A percentile compares a stretch with the other conserved stretches of the same genome.
Evolutionary conservation across 441 rosid genomes (phyloP).

Genomic region (Aquilaria agallochum): DNA sequence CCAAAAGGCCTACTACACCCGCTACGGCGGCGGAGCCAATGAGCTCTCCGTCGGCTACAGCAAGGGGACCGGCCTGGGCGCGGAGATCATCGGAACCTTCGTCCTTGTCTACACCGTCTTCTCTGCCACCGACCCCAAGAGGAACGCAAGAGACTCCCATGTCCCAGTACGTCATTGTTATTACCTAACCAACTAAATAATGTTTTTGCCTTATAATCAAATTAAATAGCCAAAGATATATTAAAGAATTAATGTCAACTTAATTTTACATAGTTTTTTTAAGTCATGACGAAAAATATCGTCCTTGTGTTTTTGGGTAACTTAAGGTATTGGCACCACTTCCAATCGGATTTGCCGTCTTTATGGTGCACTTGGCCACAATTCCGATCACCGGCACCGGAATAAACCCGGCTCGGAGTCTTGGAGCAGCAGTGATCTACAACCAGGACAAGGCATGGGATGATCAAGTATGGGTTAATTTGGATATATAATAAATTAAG

Average conservation of each 20-base stretch:
- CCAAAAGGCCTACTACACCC: slow-evolving; percentile 37
- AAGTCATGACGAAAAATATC: neutral
- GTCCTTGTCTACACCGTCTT: too few relatives aligned
- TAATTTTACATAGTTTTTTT: too few relatives aligned
- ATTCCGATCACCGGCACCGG: slow-evolving; percentile 80
- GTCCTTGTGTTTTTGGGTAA: neutral
- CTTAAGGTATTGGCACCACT: slow-evolving; percentile 63
- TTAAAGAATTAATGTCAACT: too few relatives aligned
- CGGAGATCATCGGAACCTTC: too few relatives aligned
- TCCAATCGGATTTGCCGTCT: slow-evolving; percentile 74
- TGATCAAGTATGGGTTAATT: slow-evolving; percentile 46
- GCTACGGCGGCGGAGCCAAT: slow-evolving; percentile 62
- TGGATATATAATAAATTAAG: too few relatives aligned
- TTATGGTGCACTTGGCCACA: slow-evolving; percentile 78
- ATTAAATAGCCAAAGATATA: too few relatives aligned
- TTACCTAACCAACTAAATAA: too few relatives aligned
- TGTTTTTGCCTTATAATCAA: too few relatives aligned
- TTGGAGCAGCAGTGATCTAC: slow-evolving; percentile 69
- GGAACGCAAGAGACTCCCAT: slow-evolving; percentile 59
- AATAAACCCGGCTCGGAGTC: slow-evolving; percentile 75
- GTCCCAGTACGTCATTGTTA: slow-evolving; percentile 38
- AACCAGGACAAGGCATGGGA: slow-evolving; percentile 60
- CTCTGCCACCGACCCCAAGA: slow-evolving; percentile 45
- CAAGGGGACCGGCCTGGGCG: slow-evolving; percentile 53
- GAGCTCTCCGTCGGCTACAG: slow-evolving; percentile 36